Conservation (phyloP, 1,284 basidiomycete species). For the Heterobasidion parviporum region DNA sequence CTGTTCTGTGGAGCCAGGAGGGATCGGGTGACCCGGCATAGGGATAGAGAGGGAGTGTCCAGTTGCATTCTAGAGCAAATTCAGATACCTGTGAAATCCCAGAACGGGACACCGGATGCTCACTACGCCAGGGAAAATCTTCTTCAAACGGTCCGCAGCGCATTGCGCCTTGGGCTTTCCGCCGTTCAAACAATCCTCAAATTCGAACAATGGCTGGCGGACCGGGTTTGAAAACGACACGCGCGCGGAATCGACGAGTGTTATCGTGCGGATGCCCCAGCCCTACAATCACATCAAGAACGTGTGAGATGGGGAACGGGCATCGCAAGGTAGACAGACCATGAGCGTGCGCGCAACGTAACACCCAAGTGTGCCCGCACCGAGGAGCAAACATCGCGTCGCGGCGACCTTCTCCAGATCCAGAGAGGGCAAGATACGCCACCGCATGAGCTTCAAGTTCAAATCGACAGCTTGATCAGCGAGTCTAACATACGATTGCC, state of each 20-base stretch:
- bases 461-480: constrained; percentile 96
- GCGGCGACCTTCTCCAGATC: constrained; percentile 81
- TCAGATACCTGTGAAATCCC: not conserved
- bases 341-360: constrained; percentile 89
- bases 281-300: constrained; percentile 40
- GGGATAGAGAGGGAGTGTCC: constrained; percentile 80
- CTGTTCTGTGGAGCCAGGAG: constrained; percentile 42
- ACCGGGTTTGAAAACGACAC: constrained; percentile 98
- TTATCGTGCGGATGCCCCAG: constrained; percentile 93
- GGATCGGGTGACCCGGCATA: constrained; percentile 96
- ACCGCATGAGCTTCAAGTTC: constrained; percentile 96
- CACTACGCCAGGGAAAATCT: constrained; percentile 90
- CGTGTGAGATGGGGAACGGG: not conserved
- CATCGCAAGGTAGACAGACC: constrained; percentile 34
- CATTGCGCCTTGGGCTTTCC: constrained; percentile 91
- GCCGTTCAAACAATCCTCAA: constrained; percentile 89
- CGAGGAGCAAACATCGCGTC: constrained; percentile 81
- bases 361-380: constrained; percentile 94
- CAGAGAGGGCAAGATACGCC: constrained; percentile 89
- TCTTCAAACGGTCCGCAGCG: constrained; percentile 81
- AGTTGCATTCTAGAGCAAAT: constrained; percentile 53
- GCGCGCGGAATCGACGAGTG: constrained; percentile 82
- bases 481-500: constrained; percentile 38
- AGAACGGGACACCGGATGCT: constrained; percentile 20
- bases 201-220: constrained; percentile 92